A percentile compares a stretch with the other conserved stretches of the same genome.
These are phyloP conservation scores for Populus nigra DNA, from an alignment of 345 rosid genomes.

Conservation along the genomic window DNA sequence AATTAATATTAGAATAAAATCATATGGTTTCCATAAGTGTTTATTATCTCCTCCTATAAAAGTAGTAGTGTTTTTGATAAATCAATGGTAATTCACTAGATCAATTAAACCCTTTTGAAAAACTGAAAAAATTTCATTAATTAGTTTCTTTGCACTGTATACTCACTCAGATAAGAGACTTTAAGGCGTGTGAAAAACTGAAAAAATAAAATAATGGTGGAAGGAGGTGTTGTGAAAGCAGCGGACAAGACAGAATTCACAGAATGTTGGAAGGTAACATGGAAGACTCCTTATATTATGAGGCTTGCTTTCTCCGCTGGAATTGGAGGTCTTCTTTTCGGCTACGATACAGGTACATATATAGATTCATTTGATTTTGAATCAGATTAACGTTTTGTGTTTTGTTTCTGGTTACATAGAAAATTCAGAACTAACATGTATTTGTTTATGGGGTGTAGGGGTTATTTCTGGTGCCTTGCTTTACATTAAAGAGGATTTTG, in stretches of 20 bases:
- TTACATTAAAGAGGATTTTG: conserved; percentile 70
- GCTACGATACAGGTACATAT: conserved; percentile 72
- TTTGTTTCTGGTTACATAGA: too few relatives aligned
- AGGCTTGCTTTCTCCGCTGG: conserved; percentile 83
- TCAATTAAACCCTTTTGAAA: too few relatives aligned
- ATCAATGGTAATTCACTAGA: too few relatives aligned
- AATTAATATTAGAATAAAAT: too few relatives aligned
- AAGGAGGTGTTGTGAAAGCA: conserved; percentile 53
- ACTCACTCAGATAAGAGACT: too few relatives aligned
- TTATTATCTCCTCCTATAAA: too few relatives aligned
- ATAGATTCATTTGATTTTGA: neutral
- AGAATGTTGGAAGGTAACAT: conserved; percentile 66
- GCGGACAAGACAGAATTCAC: conserved; percentile 54
- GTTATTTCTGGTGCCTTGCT: conserved; percentile 90
- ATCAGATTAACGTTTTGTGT: neutral
- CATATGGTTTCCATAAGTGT: too few relatives aligned
- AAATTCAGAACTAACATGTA: neutral
- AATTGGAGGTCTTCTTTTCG: conserved; percentile 82
- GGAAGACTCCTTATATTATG: conserved; percentile 74
- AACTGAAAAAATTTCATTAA: too few relatives aligned
- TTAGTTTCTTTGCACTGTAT: too few relatives aligned
- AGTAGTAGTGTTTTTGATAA: too few relatives aligned
- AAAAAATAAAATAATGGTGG: conserved; percentile 50
- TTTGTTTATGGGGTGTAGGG: conserved; percentile 30
- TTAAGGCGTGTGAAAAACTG: neutral